Evolutionary conservation across 2,329 filamentous ascomycete species (phyloP).

Genomic region (Aspergillus candidus): DNA sequence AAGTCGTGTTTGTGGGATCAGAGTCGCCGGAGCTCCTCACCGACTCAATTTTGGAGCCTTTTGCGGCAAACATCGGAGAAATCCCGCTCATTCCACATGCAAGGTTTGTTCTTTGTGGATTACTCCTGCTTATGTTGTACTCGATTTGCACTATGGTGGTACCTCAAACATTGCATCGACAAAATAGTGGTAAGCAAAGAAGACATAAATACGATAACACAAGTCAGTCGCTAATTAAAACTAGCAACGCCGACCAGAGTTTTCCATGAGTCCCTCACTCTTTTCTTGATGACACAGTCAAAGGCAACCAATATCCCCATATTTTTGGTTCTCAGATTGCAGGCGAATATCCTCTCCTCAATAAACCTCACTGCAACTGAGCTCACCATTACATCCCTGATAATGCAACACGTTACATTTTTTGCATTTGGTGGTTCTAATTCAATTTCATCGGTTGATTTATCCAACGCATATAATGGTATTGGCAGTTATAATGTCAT

Average conservation of each 20-base stretch:
- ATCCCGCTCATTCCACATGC: slow-evolving; percentile 46
- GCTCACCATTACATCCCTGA: slow-evolving; percentile 62
- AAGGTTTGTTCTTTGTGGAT: slow-evolving; percentile 45
- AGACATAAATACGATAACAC: background rate
- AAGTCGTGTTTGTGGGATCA: slow-evolving; percentile 77
- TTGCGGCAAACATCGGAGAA: slow-evolving; percentile 35
- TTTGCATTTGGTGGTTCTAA: slow-evolving; percentile 90
- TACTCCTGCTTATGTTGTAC: slow-evolving; percentile 30
- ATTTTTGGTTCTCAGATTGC: slow-evolving; percentile 66
- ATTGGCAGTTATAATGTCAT: slow-evolving; percentile 71
- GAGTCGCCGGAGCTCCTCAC: slow-evolving; percentile 77
- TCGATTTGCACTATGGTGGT: slow-evolving; percentile 15
- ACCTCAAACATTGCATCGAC: background rate
- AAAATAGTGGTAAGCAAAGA: slow-evolving; percentile 14
- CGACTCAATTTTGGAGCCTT: slow-evolving; percentile 26
- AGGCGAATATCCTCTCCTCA: slow-evolving; percentile 49
- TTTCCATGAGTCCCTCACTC: slow-evolving; percentile 61
- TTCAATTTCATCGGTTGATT: slow-evolving; percentile 89
- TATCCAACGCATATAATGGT: slow-evolving; percentile 93
- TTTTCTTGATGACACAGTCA: slow-evolving; percentile 83
- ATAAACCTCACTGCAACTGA: slow-evolving; percentile 45
- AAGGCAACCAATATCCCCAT: slow-evolving; percentile 79
- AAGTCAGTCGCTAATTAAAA: slow-evolving; percentile 7
- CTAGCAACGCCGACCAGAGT: slow-evolving; percentile 16
- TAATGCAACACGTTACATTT: slow-evolving; percentile 77